phyloP scores from a whole-genome alignment of 2,329 filamentous ascomycete species.

The Dothistroma septosporum region DNA sequence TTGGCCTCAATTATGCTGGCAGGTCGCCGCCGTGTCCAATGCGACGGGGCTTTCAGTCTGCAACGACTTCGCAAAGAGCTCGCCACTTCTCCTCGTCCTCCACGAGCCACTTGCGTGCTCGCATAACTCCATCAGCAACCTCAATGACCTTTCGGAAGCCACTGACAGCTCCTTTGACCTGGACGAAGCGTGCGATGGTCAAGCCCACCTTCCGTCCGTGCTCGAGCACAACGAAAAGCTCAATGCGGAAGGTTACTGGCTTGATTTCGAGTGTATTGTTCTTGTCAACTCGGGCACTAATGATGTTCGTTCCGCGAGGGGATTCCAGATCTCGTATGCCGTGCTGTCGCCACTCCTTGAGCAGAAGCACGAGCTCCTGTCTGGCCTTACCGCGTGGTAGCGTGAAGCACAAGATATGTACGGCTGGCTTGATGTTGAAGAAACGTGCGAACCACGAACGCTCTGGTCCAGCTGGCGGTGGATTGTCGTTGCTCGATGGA shows the following conservation, averaged over 20 bases:
- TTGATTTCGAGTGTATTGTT: slow-evolving; percentile 79
- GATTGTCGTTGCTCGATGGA: slow-evolving; percentile 48
- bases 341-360: slow-evolving; percentile 70
- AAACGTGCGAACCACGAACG: slow-evolving; percentile 87
- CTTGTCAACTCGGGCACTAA: slow-evolving; percentile 72
- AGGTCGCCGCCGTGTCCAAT: not conserved
- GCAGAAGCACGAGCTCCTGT: slow-evolving; percentile 68
- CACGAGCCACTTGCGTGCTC: slow-evolving; percentile 62
- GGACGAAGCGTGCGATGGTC: slow-evolving; percentile 78
- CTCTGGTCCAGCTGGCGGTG: slow-evolving; percentile 37
- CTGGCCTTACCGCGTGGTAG: slow-evolving; percentile 68
- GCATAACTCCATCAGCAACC: slow-evolving; percentile 66
- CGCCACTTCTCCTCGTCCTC: slow-evolving; percentile 48
- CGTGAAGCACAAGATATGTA: slow-evolving; percentile 68
- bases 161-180: slow-evolving; percentile 85
- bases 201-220: slow-evolving; percentile 72
- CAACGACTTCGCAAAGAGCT: slow-evolving; percentile 42
- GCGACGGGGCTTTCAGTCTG: slow-evolving; percentile 16
- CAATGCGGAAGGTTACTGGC: slow-evolving; percentile 79
- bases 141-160: slow-evolving; percentile 82
- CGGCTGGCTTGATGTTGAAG: slow-evolving; percentile 82
- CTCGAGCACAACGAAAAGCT: slow-evolving; percentile 85
- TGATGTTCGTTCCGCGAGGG: slow-evolving; percentile 72
- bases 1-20: not conserved
- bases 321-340: slow-evolving; percentile 77